phyloP scores from a whole-genome alignment of 2,329 filamentous ascomycete species.

The Sporothrix dimorphospora region DNA sequence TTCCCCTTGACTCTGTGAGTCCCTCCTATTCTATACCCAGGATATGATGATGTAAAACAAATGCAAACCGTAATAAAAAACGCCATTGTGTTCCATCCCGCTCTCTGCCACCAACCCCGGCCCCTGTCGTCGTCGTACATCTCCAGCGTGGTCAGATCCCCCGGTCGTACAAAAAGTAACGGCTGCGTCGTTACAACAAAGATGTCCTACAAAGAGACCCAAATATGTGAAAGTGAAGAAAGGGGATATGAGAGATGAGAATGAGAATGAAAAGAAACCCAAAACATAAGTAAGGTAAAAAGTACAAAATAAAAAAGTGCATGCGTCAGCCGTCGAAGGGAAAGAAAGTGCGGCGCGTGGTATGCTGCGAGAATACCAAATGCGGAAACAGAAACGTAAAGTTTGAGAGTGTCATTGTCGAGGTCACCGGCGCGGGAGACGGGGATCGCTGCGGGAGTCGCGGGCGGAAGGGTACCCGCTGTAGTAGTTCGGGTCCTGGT shows the following conservation, averaged over 20 bases:
- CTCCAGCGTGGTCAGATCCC: background rate
- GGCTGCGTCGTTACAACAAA: background rate
- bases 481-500: conserved; percentile 13
- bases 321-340: background rate
- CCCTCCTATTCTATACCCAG: background rate
- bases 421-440: background rate
- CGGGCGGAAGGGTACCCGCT: background rate
- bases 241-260: background rate
- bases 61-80: background rate
- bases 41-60: background rate
- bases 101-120: background rate
- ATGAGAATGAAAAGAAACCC: background rate
- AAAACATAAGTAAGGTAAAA: background rate
- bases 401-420: background rate
- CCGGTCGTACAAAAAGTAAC: conserved; percentile 16
- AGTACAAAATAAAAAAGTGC: background rate
- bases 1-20: background rate
- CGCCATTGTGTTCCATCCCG: background rate
- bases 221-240: background rate
- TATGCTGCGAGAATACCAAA: background rate
- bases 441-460: background rate
- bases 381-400: background rate
- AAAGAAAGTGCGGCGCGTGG: background rate
- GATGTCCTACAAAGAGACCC: background rate
- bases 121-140: background rate